These are phyloP conservation scores for Penicillium tannophilum DNA, from an alignment of 495 filamentous ascomycete genomes.

Conservation along the genomic window DNA sequence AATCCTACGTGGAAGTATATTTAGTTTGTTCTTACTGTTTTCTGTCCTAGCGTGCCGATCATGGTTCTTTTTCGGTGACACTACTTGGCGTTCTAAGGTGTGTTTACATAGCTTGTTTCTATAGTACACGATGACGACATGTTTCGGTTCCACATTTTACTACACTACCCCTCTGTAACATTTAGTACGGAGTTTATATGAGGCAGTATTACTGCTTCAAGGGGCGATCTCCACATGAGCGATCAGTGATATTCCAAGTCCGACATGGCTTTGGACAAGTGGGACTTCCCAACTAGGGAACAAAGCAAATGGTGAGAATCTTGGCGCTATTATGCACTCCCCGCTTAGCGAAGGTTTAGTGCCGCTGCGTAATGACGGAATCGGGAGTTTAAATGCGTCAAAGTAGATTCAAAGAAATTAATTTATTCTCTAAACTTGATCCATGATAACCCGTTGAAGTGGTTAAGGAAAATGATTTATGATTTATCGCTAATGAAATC, in stretches of 20 bases:
- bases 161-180: background rate
- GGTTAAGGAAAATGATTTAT: background rate
- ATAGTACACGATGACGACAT: background rate
- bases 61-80: background rate
- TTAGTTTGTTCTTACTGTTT: background rate
- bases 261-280: background rate
- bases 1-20: background rate
- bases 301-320: background rate
- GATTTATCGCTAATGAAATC: slow-evolving; percentile 8
- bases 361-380: slow-evolving; percentile 7
- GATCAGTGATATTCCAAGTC: background rate
- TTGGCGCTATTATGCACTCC: background rate
- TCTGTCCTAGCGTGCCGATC: background rate
- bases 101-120: background rate
- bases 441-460: background rate
- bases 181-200: background rate
- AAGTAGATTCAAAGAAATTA: background rate
- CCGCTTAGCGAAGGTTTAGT: slow-evolving; percentile 1
- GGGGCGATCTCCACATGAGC: background rate
- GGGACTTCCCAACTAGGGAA: background rate
- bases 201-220: background rate
- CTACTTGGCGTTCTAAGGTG: background rate
- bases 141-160: background rate
- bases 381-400: background rate
- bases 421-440: background rate